A percentile compares a stretch with the other conserved stretches of the same genome.
These are phyloP conservation scores for Yarrowia bubula DNA, from an alignment of 805 yeast species.

Conservation along the genomic window DNA sequence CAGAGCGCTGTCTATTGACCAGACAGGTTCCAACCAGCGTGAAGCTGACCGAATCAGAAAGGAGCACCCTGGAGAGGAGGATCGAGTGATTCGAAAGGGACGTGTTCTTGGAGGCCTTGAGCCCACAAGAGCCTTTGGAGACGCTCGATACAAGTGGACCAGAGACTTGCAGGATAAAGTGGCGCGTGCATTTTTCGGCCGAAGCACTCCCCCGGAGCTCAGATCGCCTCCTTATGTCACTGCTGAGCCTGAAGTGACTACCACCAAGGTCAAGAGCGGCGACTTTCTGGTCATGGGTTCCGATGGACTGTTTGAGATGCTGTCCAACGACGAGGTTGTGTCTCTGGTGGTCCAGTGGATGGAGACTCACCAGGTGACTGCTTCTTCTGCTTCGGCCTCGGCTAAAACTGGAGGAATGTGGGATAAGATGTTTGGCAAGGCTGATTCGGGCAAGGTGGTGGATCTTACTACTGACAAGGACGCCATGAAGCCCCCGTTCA, in stretches of 20 bases:
- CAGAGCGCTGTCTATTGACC: conserved; percentile 80
- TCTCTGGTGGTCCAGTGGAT: conserved; percentile 93
- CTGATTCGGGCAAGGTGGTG: conserved; percentile 34
- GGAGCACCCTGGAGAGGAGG: conserved; percentile 89
- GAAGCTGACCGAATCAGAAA: conserved; percentile 79
- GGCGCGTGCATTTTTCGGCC: conserved; percentile 76
- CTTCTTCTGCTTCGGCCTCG: conserved; percentile 26
- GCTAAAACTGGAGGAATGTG: conserved; percentile 27
- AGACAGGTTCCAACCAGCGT: conserved; percentile 86
- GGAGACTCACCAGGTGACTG: conserved; percentile 59
- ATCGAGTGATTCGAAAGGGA: conserved; percentile 74
- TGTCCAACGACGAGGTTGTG: conserved; percentile 88
- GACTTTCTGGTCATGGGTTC: conserved; percentile 90
- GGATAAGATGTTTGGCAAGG: conserved; percentile 27
- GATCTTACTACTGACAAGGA: conserved; percentile 48
- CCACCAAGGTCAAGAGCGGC: conserved; percentile 69
- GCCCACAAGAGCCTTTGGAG: conserved; percentile 97
- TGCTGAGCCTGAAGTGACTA: conserved; percentile 88
- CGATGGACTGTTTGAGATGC: conserved; percentile 90
- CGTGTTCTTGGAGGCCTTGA: conserved; percentile 90
- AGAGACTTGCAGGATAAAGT: conserved; percentile 68
- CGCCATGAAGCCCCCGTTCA: conserved; percentile 67
- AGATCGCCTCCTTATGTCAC: conserved; percentile 96
- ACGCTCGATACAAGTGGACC: conserved; percentile 87
- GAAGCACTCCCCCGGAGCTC: conserved; percentile 62